Evolutionary conservation across 352 stramenopile species (phyloP).

Genomic region (Pelagophyceae sp.): DNA sequence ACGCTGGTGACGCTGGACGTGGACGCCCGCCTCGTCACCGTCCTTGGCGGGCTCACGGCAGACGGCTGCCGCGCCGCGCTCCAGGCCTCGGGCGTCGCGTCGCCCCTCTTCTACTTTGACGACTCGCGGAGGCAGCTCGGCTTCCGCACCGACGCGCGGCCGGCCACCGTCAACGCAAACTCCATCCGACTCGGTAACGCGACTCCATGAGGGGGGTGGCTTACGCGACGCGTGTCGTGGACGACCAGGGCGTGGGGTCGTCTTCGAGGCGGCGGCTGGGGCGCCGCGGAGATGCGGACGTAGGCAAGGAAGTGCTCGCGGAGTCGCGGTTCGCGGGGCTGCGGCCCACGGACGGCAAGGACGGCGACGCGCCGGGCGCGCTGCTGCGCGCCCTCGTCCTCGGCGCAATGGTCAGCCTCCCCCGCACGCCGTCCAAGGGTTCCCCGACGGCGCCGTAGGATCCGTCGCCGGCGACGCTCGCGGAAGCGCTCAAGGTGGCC

Average conservation of each 20-base stretch:
- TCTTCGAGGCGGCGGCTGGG: no score
- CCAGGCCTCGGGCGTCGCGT: slow-evolving; percentile 8
- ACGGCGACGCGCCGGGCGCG: no score
- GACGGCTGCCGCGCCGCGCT: slow-evolving; percentile 30
- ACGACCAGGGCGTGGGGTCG: no score
- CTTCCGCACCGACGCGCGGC: background rate
- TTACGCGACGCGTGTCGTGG: no score
- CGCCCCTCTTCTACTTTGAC: slow-evolving; percentile 1
- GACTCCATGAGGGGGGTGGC: no score
- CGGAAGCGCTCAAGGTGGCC: background rate
- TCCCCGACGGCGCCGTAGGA: background rate
- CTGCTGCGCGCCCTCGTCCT: no score
- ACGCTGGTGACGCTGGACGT: slow-evolving; percentile 24
- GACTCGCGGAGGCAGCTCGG: slow-evolving; percentile 18
- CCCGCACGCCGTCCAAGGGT: background rate
- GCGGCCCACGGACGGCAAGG: no score
- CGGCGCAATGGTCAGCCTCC: background rate
- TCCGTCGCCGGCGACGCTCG: background rate
- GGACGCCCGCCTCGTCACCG: slow-evolving; percentile 30
- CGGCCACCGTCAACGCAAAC: background rate
- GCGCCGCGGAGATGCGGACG: no score
- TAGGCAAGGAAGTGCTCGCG: no score
- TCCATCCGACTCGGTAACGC: background rate
- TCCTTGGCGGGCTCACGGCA: slow-evolving; percentile 34
- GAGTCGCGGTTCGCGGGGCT: no score